Evolutionary conservation across 139 green algal species (phyloP).

Genomic region (Penium margaritaceum): DNA sequence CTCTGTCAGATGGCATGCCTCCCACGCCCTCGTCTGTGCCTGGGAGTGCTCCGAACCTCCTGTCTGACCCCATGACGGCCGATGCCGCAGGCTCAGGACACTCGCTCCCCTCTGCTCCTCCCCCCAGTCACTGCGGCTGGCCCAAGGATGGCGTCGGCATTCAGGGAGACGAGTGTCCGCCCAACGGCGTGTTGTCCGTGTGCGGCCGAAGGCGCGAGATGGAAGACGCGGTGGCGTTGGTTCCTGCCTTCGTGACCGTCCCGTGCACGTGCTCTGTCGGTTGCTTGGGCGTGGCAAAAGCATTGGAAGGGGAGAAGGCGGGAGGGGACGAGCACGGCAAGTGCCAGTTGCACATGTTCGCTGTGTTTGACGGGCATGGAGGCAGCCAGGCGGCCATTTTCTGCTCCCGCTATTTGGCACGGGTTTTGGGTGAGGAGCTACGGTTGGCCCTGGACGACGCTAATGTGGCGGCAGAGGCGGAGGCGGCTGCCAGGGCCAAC

Average conservation of each 20-base stretch:
- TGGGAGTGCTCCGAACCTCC: neutral
- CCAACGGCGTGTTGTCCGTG: slow-evolving; percentile 8
- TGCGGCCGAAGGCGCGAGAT: slow-evolving; percentile 24
- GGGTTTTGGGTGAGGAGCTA: slow-evolving; percentile 16
- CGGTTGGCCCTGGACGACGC: neutral
- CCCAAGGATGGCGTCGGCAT: neutral
- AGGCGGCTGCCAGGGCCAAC: neutral
- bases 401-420: slow-evolving; percentile 19
- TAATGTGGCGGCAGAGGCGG: neutral
- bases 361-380: slow-evolving; percentile 41
- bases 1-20: too few species aligned
- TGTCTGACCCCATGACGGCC: neutral
- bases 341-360: slow-evolving; percentile 39
- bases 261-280: neutral
- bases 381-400: slow-evolving; percentile 23
- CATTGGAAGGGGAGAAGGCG: neutral
- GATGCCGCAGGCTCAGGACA: neutral
- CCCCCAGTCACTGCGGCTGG: slow-evolving; percentile 7
- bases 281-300: too few species aligned
- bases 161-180: slow-evolving; percentile 11
- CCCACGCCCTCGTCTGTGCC: neutral
- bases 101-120: neutral
- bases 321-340: neutral
- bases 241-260: neutral
- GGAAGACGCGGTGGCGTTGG: slow-evolving; percentile 15